Evolutionary conservation across 805 yeast species (phyloP).

Genomic region (Sungouiella blattae): DNA sequence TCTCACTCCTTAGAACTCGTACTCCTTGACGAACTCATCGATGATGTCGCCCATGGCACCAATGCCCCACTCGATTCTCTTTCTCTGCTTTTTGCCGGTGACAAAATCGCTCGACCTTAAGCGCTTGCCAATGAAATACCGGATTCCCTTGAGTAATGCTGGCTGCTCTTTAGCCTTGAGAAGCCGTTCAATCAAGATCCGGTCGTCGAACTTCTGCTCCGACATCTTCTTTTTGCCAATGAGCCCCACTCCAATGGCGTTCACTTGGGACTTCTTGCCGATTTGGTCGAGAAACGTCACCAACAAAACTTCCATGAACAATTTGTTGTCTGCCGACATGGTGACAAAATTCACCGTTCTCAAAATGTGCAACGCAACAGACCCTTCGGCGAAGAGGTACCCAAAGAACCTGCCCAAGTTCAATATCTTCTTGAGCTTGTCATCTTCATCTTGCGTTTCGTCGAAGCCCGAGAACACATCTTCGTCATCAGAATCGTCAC

Average conservation of each 20-base stretch:
- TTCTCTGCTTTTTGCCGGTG: constrained; percentile 51
- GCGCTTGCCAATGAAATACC: constrained; percentile 51
- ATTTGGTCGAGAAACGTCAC: constrained; percentile 63
- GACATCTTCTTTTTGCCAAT: constrained; percentile 26
- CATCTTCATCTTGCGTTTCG: constrained; percentile 43
- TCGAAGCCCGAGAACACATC: constrained; percentile 41
- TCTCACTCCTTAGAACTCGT: too few species aligned
- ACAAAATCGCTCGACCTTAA: constrained; percentile 46
- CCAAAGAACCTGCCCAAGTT: constrained; percentile 85
- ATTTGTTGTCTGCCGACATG: constrained; percentile 55
- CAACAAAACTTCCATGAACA: constrained; percentile 72
- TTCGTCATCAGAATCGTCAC: constrained; percentile 36
- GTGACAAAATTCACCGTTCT: constrained; percentile 72
- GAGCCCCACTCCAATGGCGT: constrained; percentile 42
- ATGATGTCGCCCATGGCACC: constrained; percentile 52
- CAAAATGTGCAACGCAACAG: constrained; percentile 68
- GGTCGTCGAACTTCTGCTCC: constrained; percentile 45
- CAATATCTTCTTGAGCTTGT: constrained; percentile 54
- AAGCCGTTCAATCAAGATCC: constrained; percentile 44
- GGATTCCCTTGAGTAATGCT: constrained; percentile 61
- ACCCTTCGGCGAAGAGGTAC: constrained; percentile 64
- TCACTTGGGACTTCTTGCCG: constrained; percentile 59
- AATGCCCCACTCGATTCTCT: constrained; percentile 66
- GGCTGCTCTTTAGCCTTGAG: constrained; percentile 57
- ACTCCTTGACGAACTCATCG: constrained; percentile 34